Evolutionary conservation across 1,284 basidiomycete species (phyloP).

Genomic region (Entoloma clypeatum): DNA sequence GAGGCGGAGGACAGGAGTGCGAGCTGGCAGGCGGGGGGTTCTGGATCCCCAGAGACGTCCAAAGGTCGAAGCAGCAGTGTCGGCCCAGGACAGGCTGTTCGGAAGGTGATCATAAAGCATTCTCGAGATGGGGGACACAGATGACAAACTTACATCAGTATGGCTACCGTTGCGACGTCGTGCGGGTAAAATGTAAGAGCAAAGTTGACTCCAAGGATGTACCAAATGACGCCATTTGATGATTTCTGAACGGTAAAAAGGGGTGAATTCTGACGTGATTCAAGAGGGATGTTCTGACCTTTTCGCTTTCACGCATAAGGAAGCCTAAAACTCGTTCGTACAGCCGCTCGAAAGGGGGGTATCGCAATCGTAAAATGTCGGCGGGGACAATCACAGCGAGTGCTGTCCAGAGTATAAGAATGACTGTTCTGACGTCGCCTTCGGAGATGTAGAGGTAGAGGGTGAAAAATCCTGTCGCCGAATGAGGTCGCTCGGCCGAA

Average conservation of each 20-base stretch:
- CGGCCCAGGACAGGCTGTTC: constrained; percentile 89
- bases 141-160: constrained; percentile 69
- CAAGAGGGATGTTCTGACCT: constrained; percentile 41
- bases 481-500: constrained; percentile 7
- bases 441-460: constrained; percentile 70
- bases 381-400: constrained; percentile 71
- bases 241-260: constrained; percentile 42
- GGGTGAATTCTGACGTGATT: constrained; percentile 1
- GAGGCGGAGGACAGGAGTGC: constrained; percentile 53
- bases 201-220: constrained; percentile 87
- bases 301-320: constrained; percentile 93
- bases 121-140: constrained; percentile 2
- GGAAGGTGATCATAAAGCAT: constrained; percentile 5
- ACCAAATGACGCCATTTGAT: constrained; percentile 93
- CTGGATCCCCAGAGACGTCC: constrained; percentile 81
- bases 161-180: constrained; percentile 84
- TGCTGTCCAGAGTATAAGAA: constrained; percentile 62
- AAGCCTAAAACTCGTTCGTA: constrained; percentile 83
- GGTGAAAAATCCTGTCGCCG: constrained; percentile 72
- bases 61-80: constrained; percentile 92
- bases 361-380: constrained; percentile 78
- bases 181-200: constrained; percentile 79
- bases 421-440: constrained; percentile 53
- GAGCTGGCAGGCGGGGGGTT: constrained; percentile 66
- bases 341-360: constrained; percentile 61